Evolutionary conservation across 345 rosid genomes (phyloP).

Genomic region (Arabidopsis arenosa): DNA sequence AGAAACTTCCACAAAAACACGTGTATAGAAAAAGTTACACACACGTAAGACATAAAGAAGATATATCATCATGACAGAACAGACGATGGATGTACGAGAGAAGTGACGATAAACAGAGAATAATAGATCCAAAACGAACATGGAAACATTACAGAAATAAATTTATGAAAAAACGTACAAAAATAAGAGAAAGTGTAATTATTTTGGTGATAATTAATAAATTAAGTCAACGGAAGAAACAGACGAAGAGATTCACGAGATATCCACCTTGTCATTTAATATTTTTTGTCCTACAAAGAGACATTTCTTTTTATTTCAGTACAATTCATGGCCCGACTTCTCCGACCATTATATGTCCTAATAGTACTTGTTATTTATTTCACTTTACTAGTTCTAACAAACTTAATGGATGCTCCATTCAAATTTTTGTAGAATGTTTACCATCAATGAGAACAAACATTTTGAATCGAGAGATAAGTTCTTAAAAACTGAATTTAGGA

Average conservation of each 20-base stretch:
- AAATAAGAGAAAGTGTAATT: constrained; percentile 2
- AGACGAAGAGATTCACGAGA: constrained; percentile 49
- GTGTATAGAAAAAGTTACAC: constrained; percentile 36
- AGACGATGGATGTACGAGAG: constrained; percentile 35
- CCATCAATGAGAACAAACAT: constrained; percentile 2
- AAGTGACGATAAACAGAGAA: constrained; percentile 45
- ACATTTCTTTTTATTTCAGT: constrained; percentile 37
- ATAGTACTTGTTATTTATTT: constrained; percentile 4
- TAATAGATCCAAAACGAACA: constrained; percentile 39
- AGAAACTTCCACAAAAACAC: constrained; percentile 44
- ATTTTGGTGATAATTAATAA: constrained; percentile 27
- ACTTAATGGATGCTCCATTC: constrained; percentile 18
- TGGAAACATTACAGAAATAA: constrained; percentile 8
- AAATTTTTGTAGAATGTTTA: background rate
- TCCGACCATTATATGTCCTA: constrained; percentile 41
- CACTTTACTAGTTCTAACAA: constrained; percentile 2
- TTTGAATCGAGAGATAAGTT: background rate
- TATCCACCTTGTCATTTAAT: constrained; percentile 36
- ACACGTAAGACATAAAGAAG: constrained; percentile 1
- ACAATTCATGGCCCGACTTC: constrained; percentile 40
- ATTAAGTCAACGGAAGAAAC: constrained; percentile 46
- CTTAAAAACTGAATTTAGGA: background rate
- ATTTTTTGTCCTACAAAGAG: constrained; percentile 38
- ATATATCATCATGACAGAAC: constrained; percentile 33
- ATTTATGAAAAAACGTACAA: background rate